Conservation (phyloP, 192 early-diverging fungal species). For the Coemansia guatemalensis region DNA sequence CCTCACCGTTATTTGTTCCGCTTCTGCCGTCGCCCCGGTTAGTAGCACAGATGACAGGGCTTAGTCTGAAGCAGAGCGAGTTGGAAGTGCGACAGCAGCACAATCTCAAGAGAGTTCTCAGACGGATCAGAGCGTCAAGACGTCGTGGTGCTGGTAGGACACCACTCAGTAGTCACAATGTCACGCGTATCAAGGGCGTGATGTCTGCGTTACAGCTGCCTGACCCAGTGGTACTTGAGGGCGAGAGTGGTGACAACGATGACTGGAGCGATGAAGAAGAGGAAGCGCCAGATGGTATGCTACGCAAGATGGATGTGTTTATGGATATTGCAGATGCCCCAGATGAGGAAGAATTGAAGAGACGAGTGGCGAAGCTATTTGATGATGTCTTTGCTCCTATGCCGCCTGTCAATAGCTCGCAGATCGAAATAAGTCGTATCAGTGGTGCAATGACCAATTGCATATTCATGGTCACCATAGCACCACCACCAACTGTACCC, state of each 20-base stretch:
- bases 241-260: conserved; percentile 29
- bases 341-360: conserved; percentile 9
- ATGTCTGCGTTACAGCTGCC: conserved; percentile 21
- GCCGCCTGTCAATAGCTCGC: conserved; percentile 5
- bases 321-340: conserved; percentile 43
- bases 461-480: conserved; percentile 42
- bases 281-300: neutral
- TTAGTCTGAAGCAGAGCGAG: conserved; percentile 38
- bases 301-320: conserved; percentile 23
- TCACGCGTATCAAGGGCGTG: neutral
- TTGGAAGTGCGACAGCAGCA: conserved; percentile 44
- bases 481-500: conserved; percentile 22
- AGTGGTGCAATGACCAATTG: conserved; percentile 77
- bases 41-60: conserved; percentile 49
- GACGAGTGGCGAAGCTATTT: conserved; percentile 32
- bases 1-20: conserved; percentile 40
- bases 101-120: conserved; percentile 47
- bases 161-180: neutral
- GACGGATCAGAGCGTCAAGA: conserved; percentile 32
- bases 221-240: neutral
- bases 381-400: conserved; percentile 31
- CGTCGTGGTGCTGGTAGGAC: neutral
- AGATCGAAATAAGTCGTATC: conserved; percentile 52
- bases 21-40: conserved; percentile 39
- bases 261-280: conserved; percentile 12